Evolutionary conservation across 176 grass and related monocot genomes (phyloP), one percentile per base, ranked within the genome.

Genomic region (Stipa capillata): DNA sequence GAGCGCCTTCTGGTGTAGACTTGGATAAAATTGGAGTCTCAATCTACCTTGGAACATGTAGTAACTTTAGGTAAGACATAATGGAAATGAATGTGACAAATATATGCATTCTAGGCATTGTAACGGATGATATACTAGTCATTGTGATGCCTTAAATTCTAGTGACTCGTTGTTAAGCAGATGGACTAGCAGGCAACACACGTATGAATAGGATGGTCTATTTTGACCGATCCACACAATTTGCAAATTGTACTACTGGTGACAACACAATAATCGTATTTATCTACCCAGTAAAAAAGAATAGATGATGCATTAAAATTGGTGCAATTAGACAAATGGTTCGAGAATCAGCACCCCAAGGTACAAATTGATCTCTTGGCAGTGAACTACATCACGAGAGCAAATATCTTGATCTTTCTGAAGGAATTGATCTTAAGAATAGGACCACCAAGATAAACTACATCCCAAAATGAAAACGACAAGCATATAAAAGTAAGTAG

Each of bases 21-120:
- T 87, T 91, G 72, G 96, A 99, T 78, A 99, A 87, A 87, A 95
- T 91, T 89, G 96, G 96, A 92, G 96, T 99, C 96, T 99, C 96
- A 93, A 99, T 95, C 96, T 99, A 95, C 91, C 91, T 97, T 97
- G 81, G 85, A 86, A 79, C 33, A 87, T 86, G 77, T 75, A 82
- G 79, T 23, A 86, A 90, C 68, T 62, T 88, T 63, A 61, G 73
- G 74, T 82, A 73, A 91, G 68, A 68, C 18, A 74, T 17, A 40
- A 63, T 11, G 37, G 33, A 34, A 68, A 18, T 33, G 20, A 34
- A 42, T 18, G 51, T 44, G 14, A 37, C 24, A 77, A 58, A 20
- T 17, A 5, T 40, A 79, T 4, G 37, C 35, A 84, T 32, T 58
- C 16, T 58, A n/a, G n/a, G 29, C 24, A 64, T 35, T 64, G 43